A percentile compares a stretch with the other conserved stretches of the same genome.
phyloP scores from a whole-genome alignment of 345 rosid species.

The Eucalyptus leucophloia region DNA sequence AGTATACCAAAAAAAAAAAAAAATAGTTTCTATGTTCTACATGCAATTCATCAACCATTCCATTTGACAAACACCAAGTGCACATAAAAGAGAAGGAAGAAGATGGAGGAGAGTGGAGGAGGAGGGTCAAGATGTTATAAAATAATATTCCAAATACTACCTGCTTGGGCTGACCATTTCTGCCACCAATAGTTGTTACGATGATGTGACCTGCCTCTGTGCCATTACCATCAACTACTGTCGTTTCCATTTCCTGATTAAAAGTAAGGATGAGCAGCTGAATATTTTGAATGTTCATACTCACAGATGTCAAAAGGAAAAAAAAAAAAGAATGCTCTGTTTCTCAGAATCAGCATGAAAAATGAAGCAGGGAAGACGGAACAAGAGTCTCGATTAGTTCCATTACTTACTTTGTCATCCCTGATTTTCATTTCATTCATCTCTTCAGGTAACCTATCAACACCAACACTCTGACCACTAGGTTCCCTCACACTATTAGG shows the following conservation, averaged over 20 bases:
- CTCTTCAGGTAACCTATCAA: constrained; percentile 68
- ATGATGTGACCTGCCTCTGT: constrained; percentile 31
- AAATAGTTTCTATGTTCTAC: background rate
- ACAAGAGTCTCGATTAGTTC: background rate
- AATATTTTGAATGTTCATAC: background rate
- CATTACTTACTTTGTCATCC: constrained; percentile 41
- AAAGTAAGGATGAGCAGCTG: background rate
- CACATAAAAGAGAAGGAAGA: background rate
- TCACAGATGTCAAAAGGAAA: background rate
- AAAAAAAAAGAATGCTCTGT: background rate
- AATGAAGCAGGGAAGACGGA: background rate
- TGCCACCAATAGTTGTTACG: constrained; percentile 34
- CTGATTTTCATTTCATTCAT: constrained; percentile 88
- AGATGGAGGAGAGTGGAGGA: background rate
- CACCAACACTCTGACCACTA: constrained; percentile 42
- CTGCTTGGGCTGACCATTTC: constrained; percentile 35
- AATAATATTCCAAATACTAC: background rate
- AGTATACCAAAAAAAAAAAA: background rate
- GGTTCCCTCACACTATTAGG: constrained; percentile 49
- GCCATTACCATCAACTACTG: constrained; percentile 22
- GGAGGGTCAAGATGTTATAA: background rate
- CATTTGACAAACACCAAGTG: background rate
- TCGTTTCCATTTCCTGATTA: constrained; percentile 26
- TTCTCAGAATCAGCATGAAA: background rate
- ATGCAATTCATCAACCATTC: background rate